Conservation (phyloP, 495 filamentous ascomycete genomes). For the Talaromyces ruber region DNA sequence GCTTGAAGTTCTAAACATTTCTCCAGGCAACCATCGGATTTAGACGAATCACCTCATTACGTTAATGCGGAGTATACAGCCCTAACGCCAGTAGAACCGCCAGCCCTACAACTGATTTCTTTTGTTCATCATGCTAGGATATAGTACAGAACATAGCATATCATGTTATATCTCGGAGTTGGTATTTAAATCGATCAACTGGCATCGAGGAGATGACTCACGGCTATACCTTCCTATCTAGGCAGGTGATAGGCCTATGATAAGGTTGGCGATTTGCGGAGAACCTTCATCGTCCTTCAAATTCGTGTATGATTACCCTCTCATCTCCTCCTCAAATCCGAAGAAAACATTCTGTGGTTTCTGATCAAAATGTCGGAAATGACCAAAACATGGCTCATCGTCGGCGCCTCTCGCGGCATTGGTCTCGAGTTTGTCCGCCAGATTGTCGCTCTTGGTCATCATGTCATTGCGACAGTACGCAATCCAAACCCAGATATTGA, state of each 20-base stretch:
- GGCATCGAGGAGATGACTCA: neutral
- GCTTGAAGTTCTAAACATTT: too few relatives aligned
- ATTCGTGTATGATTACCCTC: neutral
- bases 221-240: neutral
- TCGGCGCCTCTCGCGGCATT: constrained; percentile 49
- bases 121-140: neutral
- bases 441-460: constrained; percentile 33
- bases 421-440: constrained; percentile 48
- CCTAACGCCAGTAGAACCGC: neutral
- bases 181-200: neutral
- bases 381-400: constrained; percentile 41
- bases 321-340: neutral
- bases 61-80: neutral
- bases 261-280: neutral
- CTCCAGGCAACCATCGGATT: too few relatives aligned
- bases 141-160: neutral
- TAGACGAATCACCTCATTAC: neutral
- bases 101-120: neutral
- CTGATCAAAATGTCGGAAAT: neutral
- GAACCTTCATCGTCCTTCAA: neutral
- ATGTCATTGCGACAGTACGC: constrained; percentile 45
- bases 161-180: too few relatives aligned
- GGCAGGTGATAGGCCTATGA: neutral
- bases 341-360: neutral
- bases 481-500: constrained; percentile 27